A percentile compares a stretch with the other conserved stretches of the same genome.
These are phyloP conservation scores for Olyra latifolia DNA, from an alignment of 176 grass and related monocot genomes.

Conservation along the genomic window DNA sequence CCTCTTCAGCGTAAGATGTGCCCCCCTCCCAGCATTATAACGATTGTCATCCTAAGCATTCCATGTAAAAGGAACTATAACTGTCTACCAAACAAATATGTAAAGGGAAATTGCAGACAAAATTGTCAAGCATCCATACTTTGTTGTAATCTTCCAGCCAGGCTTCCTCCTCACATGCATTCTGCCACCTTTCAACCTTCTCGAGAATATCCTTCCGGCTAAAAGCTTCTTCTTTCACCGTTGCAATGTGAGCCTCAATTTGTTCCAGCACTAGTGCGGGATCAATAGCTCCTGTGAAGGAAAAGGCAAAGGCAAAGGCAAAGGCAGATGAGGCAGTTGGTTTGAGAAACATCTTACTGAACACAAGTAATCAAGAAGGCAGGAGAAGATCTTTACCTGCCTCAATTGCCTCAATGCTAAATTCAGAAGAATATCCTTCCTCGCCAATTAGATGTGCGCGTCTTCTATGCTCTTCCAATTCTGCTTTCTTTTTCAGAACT, in stretches of 20 bases:
- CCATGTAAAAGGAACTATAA: constrained; percentile 7
- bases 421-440: constrained; percentile 60
- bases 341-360: neutral
- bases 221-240: constrained; percentile 87
- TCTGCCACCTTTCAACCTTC: constrained; percentile 83
- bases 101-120: neutral
- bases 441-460: constrained; percentile 60
- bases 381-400: constrained; percentile 54
- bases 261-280: constrained; percentile 78
- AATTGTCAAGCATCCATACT: constrained; percentile 44
- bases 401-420: constrained; percentile 76
- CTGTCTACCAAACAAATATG: neutral
- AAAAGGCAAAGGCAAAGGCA: constrained; percentile 1
- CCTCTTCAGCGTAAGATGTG: constrained; percentile 84
- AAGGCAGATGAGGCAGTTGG: neutral
- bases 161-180: constrained; percentile 84
- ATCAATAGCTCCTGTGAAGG: constrained; percentile 65
- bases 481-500: constrained; percentile 82
- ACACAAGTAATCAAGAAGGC: neutral
- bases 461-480: constrained; percentile 70
- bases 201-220: constrained; percentile 94
- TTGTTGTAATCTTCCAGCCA: constrained; percentile 98
- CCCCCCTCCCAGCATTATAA: constrained; percentile 85
- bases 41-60: constrained; percentile 80
- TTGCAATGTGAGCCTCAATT: constrained; percentile 71